Evolutionary conservation across 2,329 filamentous ascomycete genomes (phyloP).

Genomic region (Exophiala mesophila): DNA sequence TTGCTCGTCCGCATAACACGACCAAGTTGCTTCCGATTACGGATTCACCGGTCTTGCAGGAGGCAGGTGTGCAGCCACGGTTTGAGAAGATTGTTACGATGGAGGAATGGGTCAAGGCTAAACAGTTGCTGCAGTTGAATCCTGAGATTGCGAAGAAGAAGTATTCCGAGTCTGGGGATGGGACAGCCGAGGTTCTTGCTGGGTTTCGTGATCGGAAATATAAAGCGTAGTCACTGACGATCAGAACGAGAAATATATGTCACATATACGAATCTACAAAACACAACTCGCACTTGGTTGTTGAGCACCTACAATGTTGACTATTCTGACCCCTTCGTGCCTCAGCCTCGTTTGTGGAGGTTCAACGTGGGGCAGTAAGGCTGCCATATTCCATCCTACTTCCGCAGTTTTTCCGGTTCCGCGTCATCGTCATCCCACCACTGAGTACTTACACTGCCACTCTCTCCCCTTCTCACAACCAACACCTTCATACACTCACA

Average conservation of each 20-base stretch:
- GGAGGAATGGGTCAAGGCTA: conserved; percentile 42
- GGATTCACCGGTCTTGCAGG: conserved; percentile 30
- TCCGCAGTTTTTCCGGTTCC: background rate
- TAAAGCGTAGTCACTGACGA: conserved; percentile 11
- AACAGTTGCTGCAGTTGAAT: conserved; percentile 37
- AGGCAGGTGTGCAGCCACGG: conserved; percentile 28
- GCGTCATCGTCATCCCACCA: too few species aligned
- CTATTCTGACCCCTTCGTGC: too few species aligned
- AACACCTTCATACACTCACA: background rate
- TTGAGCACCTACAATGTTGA: too few species aligned
- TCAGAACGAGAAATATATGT: too few species aligned
- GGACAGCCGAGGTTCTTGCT: conserved; percentile 37
- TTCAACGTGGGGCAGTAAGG: too few species aligned
- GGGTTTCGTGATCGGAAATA: conserved; percentile 31
- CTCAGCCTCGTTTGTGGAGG: too few species aligned
- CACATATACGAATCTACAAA: too few species aligned
- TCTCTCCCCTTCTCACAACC: background rate
- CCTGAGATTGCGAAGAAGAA: conserved; percentile 35
- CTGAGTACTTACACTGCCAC: background rate
- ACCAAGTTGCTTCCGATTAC: conserved; percentile 34
- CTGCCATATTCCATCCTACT: too few species aligned
- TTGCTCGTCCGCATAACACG: conserved; percentile 45
- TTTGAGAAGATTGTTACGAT: conserved; percentile 43
- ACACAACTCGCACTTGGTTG: too few species aligned
- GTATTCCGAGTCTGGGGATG: conserved; percentile 32